Conservation (phyloP, 129 eudicot genomes). For the Mikania micrantha region DNA sequence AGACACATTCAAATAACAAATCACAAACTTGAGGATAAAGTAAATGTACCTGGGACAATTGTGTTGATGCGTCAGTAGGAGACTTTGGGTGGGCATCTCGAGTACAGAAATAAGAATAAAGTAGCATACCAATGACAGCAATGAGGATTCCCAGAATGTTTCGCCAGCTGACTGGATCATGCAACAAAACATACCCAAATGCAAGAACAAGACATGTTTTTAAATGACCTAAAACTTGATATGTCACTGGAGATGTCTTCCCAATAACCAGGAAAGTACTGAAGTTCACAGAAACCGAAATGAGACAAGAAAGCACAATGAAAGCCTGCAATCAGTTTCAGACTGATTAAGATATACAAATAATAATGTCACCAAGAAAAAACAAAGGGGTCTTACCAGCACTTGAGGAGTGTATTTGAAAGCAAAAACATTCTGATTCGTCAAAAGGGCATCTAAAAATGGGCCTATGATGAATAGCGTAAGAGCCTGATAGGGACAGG, state of each 20-base stretch:
- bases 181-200: conserved; percentile 59
- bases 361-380: background rate
- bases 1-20: too few relatives aligned
- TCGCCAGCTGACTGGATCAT: conserved; percentile 73
- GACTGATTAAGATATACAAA: too few relatives aligned
- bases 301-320: conserved; percentile 67
- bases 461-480: conserved; percentile 67
- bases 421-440: conserved; percentile 64
- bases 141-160: conserved; percentile 65
- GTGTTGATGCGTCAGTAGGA: conserved; percentile 47
- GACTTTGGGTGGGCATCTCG: conserved; percentile 62
- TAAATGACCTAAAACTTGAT: conserved; percentile 78
- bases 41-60: conserved; percentile 46
- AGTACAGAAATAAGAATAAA: conserved; percentile 61
- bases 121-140: conserved; percentile 69
- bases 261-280: conserved; percentile 83
- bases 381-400: conserved; percentile 49
- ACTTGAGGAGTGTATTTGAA: conserved; percentile 70
- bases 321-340: conserved; percentile 38
- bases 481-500: conserved; percentile 67
- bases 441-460: conserved; percentile 69
- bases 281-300: conserved; percentile 82
- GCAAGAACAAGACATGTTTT: conserved; percentile 81
- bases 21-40: too few relatives aligned
- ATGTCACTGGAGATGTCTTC: conserved; percentile 83